Evolutionary conservation across 305 asterid species (phyloP).

Genomic region (Nicotiana rustica): DNA sequence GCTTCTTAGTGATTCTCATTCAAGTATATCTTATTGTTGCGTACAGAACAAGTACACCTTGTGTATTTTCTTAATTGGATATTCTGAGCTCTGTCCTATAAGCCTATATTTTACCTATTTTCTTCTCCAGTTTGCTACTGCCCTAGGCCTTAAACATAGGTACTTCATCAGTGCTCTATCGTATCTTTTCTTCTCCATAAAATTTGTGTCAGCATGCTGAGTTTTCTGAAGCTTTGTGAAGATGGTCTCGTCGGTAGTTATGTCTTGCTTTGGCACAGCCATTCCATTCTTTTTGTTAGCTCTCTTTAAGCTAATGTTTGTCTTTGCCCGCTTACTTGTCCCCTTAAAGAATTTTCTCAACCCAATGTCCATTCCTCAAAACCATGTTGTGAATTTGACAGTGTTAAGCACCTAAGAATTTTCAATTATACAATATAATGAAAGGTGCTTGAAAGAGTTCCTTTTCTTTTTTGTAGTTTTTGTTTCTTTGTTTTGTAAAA

Average conservation of each 20-base stretch:
- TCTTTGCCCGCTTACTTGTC: background rate
- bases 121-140: background rate
- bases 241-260: background rate
- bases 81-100: slow-evolving; percentile 1
- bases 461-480: background rate
- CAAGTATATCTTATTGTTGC: background rate
- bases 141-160: background rate
- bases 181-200: background rate
- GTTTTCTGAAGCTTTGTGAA: background rate
- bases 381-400: background rate
- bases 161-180: background rate
- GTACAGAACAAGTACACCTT: background rate
- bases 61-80: background rate
- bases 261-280: background rate
- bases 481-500: background rate
- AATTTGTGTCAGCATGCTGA: slow-evolving; percentile 2
- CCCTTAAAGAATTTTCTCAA: background rate
- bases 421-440: slow-evolving; percentile 7
- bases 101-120: background rate
- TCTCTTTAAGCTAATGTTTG: background rate
- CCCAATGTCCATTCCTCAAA: background rate
- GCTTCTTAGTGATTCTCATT: slow-evolving; percentile 11
- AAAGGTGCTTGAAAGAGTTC: background rate
- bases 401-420: background rate
- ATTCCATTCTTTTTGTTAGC: background rate